These are phyloP conservation scores for Fusarium xyrophilum DNA, from an alignment of 2,329 filamentous ascomycete species.

Conservation along the genomic window DNA sequence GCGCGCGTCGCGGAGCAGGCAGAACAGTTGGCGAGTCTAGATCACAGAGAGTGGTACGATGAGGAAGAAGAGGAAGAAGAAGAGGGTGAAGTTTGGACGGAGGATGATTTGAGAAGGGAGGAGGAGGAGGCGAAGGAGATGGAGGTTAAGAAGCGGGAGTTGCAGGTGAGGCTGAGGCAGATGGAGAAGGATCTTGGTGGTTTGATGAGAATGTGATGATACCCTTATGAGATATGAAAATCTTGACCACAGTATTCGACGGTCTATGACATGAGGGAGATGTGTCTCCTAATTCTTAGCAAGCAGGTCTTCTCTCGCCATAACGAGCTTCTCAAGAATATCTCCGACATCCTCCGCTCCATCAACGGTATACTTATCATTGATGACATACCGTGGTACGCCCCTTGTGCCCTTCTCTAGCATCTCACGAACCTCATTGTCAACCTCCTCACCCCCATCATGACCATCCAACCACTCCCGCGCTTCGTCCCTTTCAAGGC, in stretches of 20 bases:
- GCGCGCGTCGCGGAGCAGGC: constrained; percentile 78
- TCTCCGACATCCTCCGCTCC: constrained; percentile 74
- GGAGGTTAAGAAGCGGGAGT: constrained; percentile 62
- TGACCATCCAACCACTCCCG: constrained; percentile 61
- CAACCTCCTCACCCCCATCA: constrained; percentile 63
- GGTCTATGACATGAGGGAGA: neutral
- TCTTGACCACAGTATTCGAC: neutral
- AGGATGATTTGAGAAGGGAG: constrained; percentile 72
- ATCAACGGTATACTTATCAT: constrained; percentile 69
- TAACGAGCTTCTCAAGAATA: constrained; percentile 71
- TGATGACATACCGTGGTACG: constrained; percentile 78
- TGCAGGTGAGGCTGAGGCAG: constrained; percentile 59
- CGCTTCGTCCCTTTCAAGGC: constrained; percentile 60
- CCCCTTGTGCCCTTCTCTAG: constrained; percentile 63
- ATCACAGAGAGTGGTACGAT: constrained; percentile 63
- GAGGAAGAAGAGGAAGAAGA: constrained; percentile 59
- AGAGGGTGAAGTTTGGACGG: constrained; percentile 62
- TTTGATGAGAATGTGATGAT: constrained; percentile 57
- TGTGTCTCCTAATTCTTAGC: neutral
- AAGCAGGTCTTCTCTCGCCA: constrained; percentile 48
- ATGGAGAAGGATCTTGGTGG: constrained; percentile 65
- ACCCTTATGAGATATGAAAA: constrained; percentile 29
- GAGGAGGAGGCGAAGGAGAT: constrained; percentile 69
- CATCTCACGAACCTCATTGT: constrained; percentile 61
- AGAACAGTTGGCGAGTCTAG: constrained; percentile 75